Evolutionary conservation across 148 eudicot genomes (phyloP).

Genomic region (Hydrangea macrophylla): DNA sequence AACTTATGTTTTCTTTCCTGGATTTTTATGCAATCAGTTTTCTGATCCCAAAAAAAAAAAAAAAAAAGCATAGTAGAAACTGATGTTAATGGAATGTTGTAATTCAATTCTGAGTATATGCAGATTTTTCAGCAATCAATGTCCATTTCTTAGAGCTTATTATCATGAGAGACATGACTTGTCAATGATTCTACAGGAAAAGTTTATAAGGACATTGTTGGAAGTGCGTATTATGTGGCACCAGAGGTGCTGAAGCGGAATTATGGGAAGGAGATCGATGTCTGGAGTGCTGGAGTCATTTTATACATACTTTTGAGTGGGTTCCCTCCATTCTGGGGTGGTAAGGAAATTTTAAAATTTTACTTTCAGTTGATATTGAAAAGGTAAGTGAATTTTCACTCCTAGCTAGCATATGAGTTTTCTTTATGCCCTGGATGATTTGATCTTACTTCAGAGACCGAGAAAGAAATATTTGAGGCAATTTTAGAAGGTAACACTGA

Average conservation of each 20-base stretch:
- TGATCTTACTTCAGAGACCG: constrained; percentile 56
- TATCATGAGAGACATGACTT: neutral
- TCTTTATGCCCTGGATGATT: constrained; percentile 2
- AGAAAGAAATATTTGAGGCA: constrained; percentile 66
- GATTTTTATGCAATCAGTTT: too few relatives aligned
- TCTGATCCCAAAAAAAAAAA: neutral
- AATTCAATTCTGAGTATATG: neutral
- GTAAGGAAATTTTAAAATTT: constrained; percentile 24
- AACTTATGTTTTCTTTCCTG: too few relatives aligned
- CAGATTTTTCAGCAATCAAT: neutral
- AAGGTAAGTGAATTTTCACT: too few relatives aligned
- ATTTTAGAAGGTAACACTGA: constrained; percentile 46
- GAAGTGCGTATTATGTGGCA: constrained; percentile 87
- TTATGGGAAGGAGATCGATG: constrained; percentile 88
- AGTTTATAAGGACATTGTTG: constrained; percentile 56
- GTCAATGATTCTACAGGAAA: constrained; percentile 42
- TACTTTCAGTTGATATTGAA: neutral
- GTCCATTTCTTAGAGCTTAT: neutral
- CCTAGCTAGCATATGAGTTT: neutral
- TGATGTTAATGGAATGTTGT: neutral
- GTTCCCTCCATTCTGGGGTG: constrained; percentile 90
- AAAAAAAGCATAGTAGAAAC: neutral
- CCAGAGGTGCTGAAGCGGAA: constrained; percentile 69
- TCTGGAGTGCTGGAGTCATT: constrained; percentile 96
- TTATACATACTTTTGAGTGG: constrained; percentile 84